A percentile compares a stretch with the other conserved stretches of the same genome.
Evolutionary conservation across 169 alveolate species (phyloP).

Genomic region (Cryptosporidium muris): DNA sequence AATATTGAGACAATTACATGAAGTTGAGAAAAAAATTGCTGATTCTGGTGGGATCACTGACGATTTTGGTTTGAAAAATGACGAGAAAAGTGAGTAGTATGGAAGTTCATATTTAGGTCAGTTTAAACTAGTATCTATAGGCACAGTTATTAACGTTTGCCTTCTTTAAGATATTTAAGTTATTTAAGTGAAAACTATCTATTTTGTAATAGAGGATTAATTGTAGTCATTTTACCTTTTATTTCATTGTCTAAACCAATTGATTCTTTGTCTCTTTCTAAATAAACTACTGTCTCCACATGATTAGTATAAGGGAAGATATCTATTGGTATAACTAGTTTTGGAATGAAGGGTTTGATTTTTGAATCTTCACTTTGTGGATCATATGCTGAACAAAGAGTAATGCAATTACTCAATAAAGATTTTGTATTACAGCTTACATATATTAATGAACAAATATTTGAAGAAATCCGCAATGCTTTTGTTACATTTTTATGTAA

Average conservation of each 20-base stretch:
- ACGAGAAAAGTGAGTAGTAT: no score
- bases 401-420: slow-evolving; percentile 58
- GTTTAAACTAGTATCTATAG: no score
- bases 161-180: not conserved
- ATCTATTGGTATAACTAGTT: slow-evolving; percentile 65
- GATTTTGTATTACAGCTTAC: slow-evolving; percentile 73
- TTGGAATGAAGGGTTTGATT: slow-evolving; percentile 11
- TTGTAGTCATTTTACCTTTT: not conserved
- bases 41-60: slow-evolving; percentile 59
- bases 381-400: slow-evolving; percentile 41
- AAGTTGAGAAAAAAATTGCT: slow-evolving; percentile 22
- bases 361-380: slow-evolving; percentile 4
- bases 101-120: no score
- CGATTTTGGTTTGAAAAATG: not conserved
- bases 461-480: slow-evolving; percentile 13
- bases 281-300: slow-evolving; percentile 69
- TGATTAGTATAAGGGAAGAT: slow-evolving; percentile 77
- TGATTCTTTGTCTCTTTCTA: slow-evolving; percentile 18
- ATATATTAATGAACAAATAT: slow-evolving; percentile 56
- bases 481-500: slow-evolving; percentile 23
- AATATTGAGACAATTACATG: slow-evolving; percentile 36
- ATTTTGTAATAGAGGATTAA: slow-evolving; percentile 2
- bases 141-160: not conserved
- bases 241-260: not conserved
- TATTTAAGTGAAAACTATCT: not conserved